A percentile compares a stretch with the other conserved stretches of the same genome.
These are phyloP conservation scores for Picochlorum sp. DNA, from an alignment of 139 green algal species.

Conservation along the genomic window DNA sequence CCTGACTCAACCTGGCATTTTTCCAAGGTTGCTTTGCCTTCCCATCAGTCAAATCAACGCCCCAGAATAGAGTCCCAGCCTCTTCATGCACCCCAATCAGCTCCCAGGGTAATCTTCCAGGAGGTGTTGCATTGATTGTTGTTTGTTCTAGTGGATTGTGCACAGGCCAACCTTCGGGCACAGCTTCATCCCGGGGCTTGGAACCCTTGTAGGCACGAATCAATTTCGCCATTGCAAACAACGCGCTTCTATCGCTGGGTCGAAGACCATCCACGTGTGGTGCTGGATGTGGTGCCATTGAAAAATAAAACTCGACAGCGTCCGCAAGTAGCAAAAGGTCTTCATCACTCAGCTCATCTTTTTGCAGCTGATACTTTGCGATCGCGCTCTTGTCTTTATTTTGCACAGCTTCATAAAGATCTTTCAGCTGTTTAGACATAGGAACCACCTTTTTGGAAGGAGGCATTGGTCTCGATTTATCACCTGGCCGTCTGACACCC, in stretches of 20 bases:
- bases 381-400: background rate
- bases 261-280: background rate
- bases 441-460: background rate
- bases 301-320: background rate
- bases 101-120: conserved; percentile 20
- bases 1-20: conserved; percentile 9
- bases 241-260: background rate
- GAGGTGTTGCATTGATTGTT: conserved; percentile 19
- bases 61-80: conserved; percentile 12
- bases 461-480: no score
- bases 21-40: conserved; percentile 15
- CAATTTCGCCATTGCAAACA: background rate
- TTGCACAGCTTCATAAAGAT: background rate
- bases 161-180: background rate
- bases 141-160: background rate
- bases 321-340: background rate
- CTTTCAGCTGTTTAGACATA: background rate
- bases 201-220: background rate
- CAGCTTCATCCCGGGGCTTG: background rate
- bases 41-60: conserved; percentile 19
- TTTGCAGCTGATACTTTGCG: background rate
- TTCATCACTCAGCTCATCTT: background rate
- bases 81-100: conserved; percentile 20
- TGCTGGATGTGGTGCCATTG: background rate
- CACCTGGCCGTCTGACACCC: no score